Conservation (phyloP, 306 rosid species). For the Cucumis hystrix region DNA sequence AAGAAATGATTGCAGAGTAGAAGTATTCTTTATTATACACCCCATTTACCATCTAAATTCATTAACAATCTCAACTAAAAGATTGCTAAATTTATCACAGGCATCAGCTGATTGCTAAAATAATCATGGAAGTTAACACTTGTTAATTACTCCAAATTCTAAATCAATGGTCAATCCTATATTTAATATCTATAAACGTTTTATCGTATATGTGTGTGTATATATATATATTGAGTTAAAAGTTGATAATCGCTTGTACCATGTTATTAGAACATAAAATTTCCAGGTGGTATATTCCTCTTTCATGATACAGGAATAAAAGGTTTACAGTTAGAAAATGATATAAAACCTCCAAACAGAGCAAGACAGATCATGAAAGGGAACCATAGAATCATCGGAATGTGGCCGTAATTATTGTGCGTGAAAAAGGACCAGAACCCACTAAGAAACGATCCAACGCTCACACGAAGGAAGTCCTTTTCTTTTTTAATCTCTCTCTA, state of each 20-base stretch:
- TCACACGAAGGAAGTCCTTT: background rate
- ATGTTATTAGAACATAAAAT: background rate
- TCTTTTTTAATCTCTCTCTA: background rate
- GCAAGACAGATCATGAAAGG: background rate
- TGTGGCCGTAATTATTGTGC: background rate
- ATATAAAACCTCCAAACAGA: background rate
- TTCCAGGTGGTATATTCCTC: background rate
- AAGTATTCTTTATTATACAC: background rate
- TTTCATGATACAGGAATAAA: background rate
- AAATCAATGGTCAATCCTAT: background rate
- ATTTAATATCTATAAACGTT: no score
- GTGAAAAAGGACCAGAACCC: background rate
- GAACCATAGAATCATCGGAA: background rate
- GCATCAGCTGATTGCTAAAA: background rate
- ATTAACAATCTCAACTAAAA: background rate
- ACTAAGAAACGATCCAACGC: background rate
- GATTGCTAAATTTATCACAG: background rate
- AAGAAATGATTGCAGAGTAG: background rate
- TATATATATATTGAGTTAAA: no score
- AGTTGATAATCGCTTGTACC: background rate
- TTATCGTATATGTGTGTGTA: no score
- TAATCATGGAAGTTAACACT: background rate
- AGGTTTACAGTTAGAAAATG: background rate
- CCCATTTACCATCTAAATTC: background rate
- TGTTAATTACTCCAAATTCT: background rate